Base-by-base conservation (phyloP, 345 rosid species). In the Bretschneidera sinensis region DNA sequence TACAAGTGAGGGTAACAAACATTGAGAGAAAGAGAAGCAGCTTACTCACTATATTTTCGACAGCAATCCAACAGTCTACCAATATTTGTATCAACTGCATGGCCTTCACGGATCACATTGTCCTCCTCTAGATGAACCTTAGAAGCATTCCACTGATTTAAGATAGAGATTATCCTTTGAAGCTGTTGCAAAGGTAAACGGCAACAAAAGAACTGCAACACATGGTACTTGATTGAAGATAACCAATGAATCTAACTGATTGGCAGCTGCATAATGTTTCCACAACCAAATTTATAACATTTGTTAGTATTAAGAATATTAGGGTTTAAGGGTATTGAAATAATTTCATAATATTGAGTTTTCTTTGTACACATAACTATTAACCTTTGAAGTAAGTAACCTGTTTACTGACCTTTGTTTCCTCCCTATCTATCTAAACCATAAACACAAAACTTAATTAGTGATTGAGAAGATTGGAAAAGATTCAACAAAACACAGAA, bases 31-130 rank as follows among this genome's bases (percentile, higher is more conserved):
- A 8, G 45, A 39, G 45, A 55, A 54, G 28, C 23, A 59, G 58
- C 81, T 75, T 79, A 82, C 88, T 33, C 22, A 20, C 69, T 65
- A 72, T 78, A 75, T 71, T 74, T 81, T 21, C 52, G 63, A 54
- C 94, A 87, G 75, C 81, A 75, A 55, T 74, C 77, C 48, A 71
- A 62, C 76, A 92, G 65, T 73, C 87, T 84, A 43, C 51, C n/a
- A 20, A 84, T 60, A 59, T 62, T 63, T 68, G 18, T 65, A 55
- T 64, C 49, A 43, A 60, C 59, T 49, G 25, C 47, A 49, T 53
- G 47, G 69, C 62, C 54, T 19, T 81, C 75, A 59, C n/a, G 81
- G 5, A 56, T 48, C 48, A 17, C 13, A 65, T 23, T 55, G 43
- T 71, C 77, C 57, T 64, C 75, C 21, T 53, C 59, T 24, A 21